Evolutionary conservation across 805 yeast genomes (phyloP).

Genomic region (Saturnispora mendoncae): DNA sequence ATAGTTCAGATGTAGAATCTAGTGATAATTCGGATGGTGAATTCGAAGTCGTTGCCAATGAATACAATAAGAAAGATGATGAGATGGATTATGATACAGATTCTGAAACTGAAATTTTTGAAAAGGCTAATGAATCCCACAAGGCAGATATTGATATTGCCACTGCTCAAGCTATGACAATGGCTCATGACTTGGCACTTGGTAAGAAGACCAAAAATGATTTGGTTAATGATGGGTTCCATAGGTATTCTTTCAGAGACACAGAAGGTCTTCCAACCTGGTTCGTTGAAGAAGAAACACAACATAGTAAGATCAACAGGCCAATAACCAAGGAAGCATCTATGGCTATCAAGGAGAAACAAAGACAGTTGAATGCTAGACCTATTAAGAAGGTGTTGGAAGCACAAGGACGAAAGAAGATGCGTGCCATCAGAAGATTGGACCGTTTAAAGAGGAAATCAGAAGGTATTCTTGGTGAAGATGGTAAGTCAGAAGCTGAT

Average conservation of each 20-base stretch:
- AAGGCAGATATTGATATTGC: conserved; percentile 69
- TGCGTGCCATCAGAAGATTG: conserved; percentile 79
- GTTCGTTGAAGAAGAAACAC: conserved; percentile 89
- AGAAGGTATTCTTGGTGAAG: conserved; percentile 81
- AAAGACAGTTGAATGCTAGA: conserved; percentile 82
- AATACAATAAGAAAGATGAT: conserved; percentile 27
- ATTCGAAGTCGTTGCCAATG: conserved; percentile 41
- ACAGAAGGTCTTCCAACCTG: conserved; percentile 89
- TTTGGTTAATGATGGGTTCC: conserved; percentile 85
- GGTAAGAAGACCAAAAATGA: conserved; percentile 83
- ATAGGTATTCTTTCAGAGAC: conserved; percentile 87
- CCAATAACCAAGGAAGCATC: conserved; percentile 96
- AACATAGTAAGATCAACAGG: conserved; percentile 74
- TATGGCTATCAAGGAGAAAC: conserved; percentile 63
- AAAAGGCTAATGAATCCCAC: conserved; percentile 38
- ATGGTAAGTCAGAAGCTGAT: conserved; percentile 80
- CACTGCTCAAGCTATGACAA: conserved; percentile 94
- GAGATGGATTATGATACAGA: conserved; percentile 38
- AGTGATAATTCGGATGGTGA: conserved; percentile 20
- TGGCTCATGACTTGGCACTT: conserved; percentile 90
- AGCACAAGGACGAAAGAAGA: conserved; percentile 92
- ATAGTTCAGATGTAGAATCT: conserved; percentile 17
- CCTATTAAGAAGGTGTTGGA: conserved; percentile 98
- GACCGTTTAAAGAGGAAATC: conserved; percentile 90
- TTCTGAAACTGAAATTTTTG: conserved; percentile 44